A percentile compares a stretch with the other conserved stretches of the same genome.
Conservation (phyloP, 305 asterid species). For the Rubia peregrina region DNA sequence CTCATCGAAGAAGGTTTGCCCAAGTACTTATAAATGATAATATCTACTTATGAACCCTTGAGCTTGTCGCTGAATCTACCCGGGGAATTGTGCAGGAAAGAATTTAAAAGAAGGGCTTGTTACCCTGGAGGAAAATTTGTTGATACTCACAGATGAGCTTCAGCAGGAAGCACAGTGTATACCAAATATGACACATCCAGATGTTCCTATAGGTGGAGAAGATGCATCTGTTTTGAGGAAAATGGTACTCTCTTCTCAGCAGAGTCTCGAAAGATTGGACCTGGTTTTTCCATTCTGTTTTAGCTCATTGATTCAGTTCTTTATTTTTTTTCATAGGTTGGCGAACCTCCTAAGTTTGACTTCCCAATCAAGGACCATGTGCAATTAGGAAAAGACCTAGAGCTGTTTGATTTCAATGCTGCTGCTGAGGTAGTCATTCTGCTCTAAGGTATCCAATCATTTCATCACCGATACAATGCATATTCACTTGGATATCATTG, state of each 20-base stretch:
- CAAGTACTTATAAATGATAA: constrained; percentile 1
- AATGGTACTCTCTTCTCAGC: constrained; percentile 33
- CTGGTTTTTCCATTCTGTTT: not conserved
- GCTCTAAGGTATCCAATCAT: constrained; percentile 23
- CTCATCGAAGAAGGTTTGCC: constrained; percentile 85
- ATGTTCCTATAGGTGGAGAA: constrained; percentile 83
- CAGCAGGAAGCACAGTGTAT: constrained; percentile 88
- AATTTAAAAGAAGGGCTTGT: constrained; percentile 63
- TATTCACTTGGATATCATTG: not conserved
- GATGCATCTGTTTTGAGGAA: constrained; percentile 64
- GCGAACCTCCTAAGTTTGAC: constrained; percentile 65
- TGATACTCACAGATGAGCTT: constrained; percentile 67
- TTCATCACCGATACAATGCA: constrained; percentile 5
- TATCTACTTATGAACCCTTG: not conserved
- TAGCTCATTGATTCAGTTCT: constrained; percentile 16
- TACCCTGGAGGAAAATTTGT: constrained; percentile 69
- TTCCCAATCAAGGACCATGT: constrained; percentile 80
- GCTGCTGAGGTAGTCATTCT: constrained; percentile 82
- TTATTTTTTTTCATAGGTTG: constrained; percentile 39
- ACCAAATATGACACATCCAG: constrained; percentile 95
- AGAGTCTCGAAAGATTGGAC: not conserved
- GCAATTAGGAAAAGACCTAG: constrained; percentile 85
- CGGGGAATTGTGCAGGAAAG: constrained; percentile 49
- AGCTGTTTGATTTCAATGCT: constrained; percentile 81
- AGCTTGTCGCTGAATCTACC: constrained; percentile 6